Evolutionary conservation across 352 stramenopile species (phyloP).

Genomic region (Phytophthora rubi): DNA sequence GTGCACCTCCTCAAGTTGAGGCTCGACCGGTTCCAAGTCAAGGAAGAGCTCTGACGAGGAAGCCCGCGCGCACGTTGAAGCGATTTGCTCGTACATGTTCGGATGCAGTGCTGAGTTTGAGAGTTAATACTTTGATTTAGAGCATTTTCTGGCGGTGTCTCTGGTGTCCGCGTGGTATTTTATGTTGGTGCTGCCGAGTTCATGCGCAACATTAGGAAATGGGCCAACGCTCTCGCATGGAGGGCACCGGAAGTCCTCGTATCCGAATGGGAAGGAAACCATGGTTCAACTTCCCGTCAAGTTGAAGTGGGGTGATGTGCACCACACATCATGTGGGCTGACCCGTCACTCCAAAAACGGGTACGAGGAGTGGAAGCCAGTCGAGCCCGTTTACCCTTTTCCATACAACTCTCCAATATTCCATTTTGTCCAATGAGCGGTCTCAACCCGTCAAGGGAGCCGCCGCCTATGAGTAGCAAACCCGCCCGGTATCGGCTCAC

Average conservation of each 20-base stretch:
- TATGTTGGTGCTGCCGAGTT: neutral
- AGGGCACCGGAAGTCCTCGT: too few relatives aligned
- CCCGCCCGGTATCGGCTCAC: constrained; percentile 11
- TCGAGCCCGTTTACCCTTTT: constrained; percentile 29
- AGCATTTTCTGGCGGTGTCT: too few relatives aligned
- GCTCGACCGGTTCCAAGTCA: constrained; percentile 53
- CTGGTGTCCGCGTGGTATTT: neutral
- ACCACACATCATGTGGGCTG: neutral
- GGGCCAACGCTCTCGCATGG: neutral
- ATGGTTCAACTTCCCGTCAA: neutral
- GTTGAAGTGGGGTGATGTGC: constrained; percentile 7
- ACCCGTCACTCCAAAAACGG: neutral
- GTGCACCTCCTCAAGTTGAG: constrained; percentile 38
- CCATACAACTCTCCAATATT: constrained; percentile 12
- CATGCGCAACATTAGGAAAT: neutral
- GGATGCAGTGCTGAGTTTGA: too few relatives aligned
- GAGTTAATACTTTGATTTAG: too few relatives aligned
- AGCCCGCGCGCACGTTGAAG: too few relatives aligned
- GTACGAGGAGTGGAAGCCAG: constrained; percentile 11
- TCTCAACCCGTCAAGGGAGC: constrained; percentile 15
- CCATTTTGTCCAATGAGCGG: constrained; percentile 27
- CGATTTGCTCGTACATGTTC: too few relatives aligned
- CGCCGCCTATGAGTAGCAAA: constrained; percentile 35
- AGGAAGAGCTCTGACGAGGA: constrained; percentile 17
- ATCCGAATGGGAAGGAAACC: neutral